phyloP scores from a whole-genome alignment of 2,329 filamentous ascomycete species.

The Claviceps africana region DNA sequence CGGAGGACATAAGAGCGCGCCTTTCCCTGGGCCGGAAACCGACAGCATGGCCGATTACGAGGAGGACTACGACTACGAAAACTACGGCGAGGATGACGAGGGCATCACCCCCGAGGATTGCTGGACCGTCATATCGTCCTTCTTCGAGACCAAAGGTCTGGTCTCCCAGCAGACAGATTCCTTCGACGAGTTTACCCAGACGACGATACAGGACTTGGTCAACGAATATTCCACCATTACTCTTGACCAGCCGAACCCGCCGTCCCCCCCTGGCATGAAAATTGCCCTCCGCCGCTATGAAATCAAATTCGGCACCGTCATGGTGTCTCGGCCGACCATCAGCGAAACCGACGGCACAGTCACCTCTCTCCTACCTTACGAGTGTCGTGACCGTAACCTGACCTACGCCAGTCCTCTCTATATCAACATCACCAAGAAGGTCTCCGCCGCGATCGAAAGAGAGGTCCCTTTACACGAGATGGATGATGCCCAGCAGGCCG shows the following conservation, averaged over 20 bases:
- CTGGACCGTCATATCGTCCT: conserved; percentile 94
- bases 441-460: conserved; percentile 69
- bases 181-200: conserved; percentile 91
- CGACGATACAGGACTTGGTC: conserved; percentile 88
- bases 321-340: conserved; percentile 78
- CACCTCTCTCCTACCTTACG: conserved; percentile 76
- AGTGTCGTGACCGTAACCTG: conserved; percentile 86
- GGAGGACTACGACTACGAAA: conserved; percentile 49
- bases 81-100: conserved; percentile 52
- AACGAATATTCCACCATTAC: conserved; percentile 82
- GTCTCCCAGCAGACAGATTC: conserved; percentile 97
- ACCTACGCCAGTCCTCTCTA: conserved; percentile 91
- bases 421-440: conserved; percentile 73
- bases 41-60: conserved; percentile 42
- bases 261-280: conserved; percentile 58
- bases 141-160: conserved; percentile 90
- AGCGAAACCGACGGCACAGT: conserved; percentile 87
- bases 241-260: conserved; percentile 83
- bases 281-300: conserved; percentile 86
- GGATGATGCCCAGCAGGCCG: conserved; percentile 47
- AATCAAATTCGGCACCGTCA: conserved; percentile 82
- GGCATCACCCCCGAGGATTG: conserved; percentile 91
- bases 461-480: conserved; percentile 52
- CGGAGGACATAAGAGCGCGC: background rate
- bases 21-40: background rate